Base-by-base conservation (phyloP, 2,329 filamentous ascomycete species). In the Exophiala sideris region DNA sequence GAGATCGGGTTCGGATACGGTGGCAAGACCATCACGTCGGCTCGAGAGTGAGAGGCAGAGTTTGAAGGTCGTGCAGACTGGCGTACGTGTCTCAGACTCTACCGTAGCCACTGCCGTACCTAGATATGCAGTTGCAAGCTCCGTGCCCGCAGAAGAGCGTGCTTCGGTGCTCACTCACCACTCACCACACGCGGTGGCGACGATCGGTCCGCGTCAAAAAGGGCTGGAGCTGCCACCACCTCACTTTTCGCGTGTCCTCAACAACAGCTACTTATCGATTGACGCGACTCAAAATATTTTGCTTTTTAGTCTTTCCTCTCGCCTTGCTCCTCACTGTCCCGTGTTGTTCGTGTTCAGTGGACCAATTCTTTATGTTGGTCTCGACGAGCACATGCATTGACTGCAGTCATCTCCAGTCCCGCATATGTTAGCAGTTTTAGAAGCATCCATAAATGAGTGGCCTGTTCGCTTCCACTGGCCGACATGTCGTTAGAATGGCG, bases 51-150 rank as follows among this genome's bases (percentile, higher is more conserved):
- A n/a, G 20, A 51, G 32, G 40, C 10, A 24, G 39, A 42, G 40
- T 33, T 38, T 52, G 35, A 44, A 49, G 45, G 48, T 58, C 45
- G 56, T 50, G 56, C 52, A 58, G 56, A 49, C 8, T 18, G 45
- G 56, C 51, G 46, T 52, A 35, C 44, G 41, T 58, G 56, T 58
- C 56, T 58, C 56, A 58, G 54, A 57, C 36, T 41, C 46, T 50
- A 29, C 49, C 35, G 45, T 39, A 47, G 48, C 56, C 52, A 55
- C 51, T 45, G 40, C 47, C 36, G 50, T 52, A 10, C 48, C 35
- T 41, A 47, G 51, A 42, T 54, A 58, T 58, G 56, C 56, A 58
- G 51, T 51, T 54, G 54, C 53, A 32, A 35, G 8, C 35, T 46
- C 50, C 44, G 36, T 41, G 34, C 20, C 21, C 49, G 48, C 32